These are phyloP conservation scores for Candida pseudofarinosa DNA, from an alignment of 805 yeast species.

Conservation along the genomic window DNA sequence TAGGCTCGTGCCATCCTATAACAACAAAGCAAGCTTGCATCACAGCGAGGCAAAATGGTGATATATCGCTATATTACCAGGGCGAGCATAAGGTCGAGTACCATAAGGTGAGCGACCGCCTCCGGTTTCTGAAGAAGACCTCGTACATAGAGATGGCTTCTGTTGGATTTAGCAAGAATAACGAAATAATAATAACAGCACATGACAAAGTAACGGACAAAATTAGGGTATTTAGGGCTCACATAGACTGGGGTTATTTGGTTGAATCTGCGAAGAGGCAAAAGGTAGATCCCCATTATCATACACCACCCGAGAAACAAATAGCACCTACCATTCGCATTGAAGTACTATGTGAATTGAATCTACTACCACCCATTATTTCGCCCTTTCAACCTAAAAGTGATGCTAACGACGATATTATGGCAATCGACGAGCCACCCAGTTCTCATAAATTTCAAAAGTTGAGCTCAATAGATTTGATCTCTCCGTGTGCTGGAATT, in stretches of 20 bases:
- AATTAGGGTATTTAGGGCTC: conserved; percentile 40
- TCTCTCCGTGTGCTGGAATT: conserved; percentile 43
- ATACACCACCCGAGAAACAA: conserved; percentile 45
- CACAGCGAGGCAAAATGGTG: conserved; percentile 61
- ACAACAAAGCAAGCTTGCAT: conserved; percentile 67
- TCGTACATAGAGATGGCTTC: conserved; percentile 33
- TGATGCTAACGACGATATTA: conserved; percentile 7
- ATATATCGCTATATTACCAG: conserved; percentile 57
- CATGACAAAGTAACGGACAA: conserved; percentile 31
- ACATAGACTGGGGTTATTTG: conserved; percentile 55
- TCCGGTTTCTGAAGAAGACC: conserved; percentile 21
- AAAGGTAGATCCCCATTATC: conserved; percentile 44
- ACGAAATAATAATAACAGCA: conserved; percentile 40
- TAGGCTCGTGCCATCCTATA: conserved; percentile 66
- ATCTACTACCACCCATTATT: conserved; percentile 6
- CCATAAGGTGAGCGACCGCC: conserved; percentile 27
- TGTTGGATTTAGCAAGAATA: conserved; percentile 51
- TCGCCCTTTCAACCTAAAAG: conserved; percentile 15
- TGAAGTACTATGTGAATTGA: conserved; percentile 29
- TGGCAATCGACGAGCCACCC: conserved; percentile 6
- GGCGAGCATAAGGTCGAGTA: conserved; percentile 61
- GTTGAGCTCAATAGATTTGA: conserved; percentile 33
- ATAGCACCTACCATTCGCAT: conserved; percentile 37
- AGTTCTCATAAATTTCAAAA: conserved; percentile 13
- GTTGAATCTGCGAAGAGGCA: conserved; percentile 44